Evolutionary conservation across 208 protist species (phyloP).

Genomic region (Wallacemonas sp.): DNA sequence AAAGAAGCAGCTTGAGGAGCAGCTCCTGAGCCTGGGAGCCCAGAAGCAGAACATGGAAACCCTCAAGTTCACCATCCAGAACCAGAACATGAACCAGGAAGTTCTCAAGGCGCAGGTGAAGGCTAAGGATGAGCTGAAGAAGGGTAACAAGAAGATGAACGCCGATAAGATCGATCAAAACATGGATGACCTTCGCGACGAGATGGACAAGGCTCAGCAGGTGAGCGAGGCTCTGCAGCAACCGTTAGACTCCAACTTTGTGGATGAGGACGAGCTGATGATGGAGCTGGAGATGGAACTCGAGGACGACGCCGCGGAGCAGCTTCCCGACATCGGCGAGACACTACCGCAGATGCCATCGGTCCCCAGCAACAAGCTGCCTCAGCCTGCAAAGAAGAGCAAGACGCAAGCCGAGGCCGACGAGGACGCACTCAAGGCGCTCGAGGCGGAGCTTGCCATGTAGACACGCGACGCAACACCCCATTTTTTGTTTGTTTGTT

Average conservation of each 20-base stretch:
- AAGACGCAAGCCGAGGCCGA: slow-evolving; percentile 56
- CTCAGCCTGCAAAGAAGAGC: slow-evolving; percentile 18
- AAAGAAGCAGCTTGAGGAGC: slow-evolving; percentile 90
- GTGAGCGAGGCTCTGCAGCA: slow-evolving; percentile 81
- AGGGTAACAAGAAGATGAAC: slow-evolving; percentile 83
- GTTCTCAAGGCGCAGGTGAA: slow-evolving; percentile 75
- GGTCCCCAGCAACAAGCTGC: slow-evolving; percentile 24
- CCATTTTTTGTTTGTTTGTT: neutral
- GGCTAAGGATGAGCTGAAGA: slow-evolving; percentile 75
- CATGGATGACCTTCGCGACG: slow-evolving; percentile 87
- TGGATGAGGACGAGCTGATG: slow-evolving; percentile 86
- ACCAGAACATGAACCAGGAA: slow-evolving; percentile 84
- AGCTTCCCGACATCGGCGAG: slow-evolving; percentile 10
- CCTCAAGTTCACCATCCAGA: slow-evolving; percentile 84
- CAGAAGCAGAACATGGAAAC: slow-evolving; percentile 87
- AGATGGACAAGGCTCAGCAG: slow-evolving; percentile 91
- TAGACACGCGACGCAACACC: slow-evolving; percentile 4
- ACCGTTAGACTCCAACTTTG: slow-evolving; percentile 70
- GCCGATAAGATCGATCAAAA: slow-evolving; percentile 86
- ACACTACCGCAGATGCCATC: slow-evolving; percentile 9
- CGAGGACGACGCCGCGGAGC: slow-evolving; percentile 20
- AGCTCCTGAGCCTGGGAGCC: slow-evolving; percentile 55
- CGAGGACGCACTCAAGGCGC: slow-evolving; percentile 61
- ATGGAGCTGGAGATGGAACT: slow-evolving; percentile 78
- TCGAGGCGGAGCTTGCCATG: slow-evolving; percentile 73